These are phyloP conservation scores for Exophiala sp. DNA, from an alignment of 2,329 filamentous ascomycete species.

Conservation along the genomic window DNA sequence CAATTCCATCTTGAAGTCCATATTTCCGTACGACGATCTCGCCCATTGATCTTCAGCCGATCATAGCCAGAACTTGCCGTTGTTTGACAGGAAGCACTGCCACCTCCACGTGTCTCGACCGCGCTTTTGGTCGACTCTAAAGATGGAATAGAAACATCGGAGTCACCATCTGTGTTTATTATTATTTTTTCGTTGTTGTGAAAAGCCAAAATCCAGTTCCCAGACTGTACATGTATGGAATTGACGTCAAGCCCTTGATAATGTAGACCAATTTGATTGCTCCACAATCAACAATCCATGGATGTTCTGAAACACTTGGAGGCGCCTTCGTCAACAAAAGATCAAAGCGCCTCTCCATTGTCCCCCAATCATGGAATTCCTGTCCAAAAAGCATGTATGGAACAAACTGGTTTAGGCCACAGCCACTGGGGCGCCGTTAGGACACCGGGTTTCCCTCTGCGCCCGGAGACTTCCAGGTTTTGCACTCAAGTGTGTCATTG, in stretches of 20 bases:
- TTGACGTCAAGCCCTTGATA: background rate
- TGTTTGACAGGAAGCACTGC: constrained; percentile 6
- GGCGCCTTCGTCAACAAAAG: background rate
- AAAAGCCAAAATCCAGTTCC: too few relatives aligned
- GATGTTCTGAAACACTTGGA: constrained; percentile 2
- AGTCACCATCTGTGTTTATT: too few relatives aligned
- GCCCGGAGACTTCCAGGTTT: too few relatives aligned
- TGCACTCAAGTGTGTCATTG: too few relatives aligned
- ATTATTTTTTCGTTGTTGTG: too few relatives aligned
- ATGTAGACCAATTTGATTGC: background rate
- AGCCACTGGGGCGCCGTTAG: too few relatives aligned
- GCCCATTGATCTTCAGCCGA: constrained; percentile 7
- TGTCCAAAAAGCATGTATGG: too few relatives aligned
- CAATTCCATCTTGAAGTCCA: background rate
- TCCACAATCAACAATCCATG: background rate
- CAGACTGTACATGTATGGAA: too few relatives aligned
- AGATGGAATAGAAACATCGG: background rate
- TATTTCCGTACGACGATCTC: background rate
- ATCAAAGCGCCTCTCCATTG: background rate
- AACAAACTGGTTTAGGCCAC: too few relatives aligned
- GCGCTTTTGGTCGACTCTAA: background rate
- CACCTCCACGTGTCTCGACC: constrained; percentile 11
- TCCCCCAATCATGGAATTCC: too few relatives aligned
- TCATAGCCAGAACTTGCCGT: background rate
- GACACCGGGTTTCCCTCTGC: too few relatives aligned